These are phyloP conservation scores for Kodamaea arcana DNA, from an alignment of 1,139 yeast species.

Conservation along the genomic window DNA sequence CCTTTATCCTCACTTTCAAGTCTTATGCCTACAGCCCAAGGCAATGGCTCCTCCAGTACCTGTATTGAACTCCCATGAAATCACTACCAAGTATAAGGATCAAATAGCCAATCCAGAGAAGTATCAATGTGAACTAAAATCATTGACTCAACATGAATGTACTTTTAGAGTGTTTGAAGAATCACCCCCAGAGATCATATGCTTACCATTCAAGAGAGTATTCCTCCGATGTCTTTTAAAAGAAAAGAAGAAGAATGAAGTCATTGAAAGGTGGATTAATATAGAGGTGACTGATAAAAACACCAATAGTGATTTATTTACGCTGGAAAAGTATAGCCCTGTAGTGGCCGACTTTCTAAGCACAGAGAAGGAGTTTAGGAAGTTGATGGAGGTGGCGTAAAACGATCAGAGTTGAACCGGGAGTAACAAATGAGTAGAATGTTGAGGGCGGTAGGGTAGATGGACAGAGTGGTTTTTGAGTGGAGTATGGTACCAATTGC, in stretches of 20 bases:
- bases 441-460: too few species aligned
- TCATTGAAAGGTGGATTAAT: slow-evolving; percentile 31
- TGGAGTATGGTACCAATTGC: too few species aligned
- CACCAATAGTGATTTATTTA: slow-evolving; percentile 32
- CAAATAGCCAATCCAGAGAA: slow-evolving; percentile 30
- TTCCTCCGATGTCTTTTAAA: slow-evolving; percentile 45
- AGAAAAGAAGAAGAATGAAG: slow-evolving; percentile 23
- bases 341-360: slow-evolving; percentile 33
- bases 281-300: slow-evolving; percentile 40
- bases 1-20: not conserved
- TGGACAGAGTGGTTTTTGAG: too few species aligned
- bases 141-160: slow-evolving; percentile 49
- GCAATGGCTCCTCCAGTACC: slow-evolving; percentile 49
- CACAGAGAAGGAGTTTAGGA: slow-evolving; percentile 37
- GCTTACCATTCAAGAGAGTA: slow-evolving; percentile 51
- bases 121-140: slow-evolving; percentile 39
- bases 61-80: slow-evolving; percentile 30
- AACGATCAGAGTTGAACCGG: too few species aligned
- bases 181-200: slow-evolving; percentile 40
- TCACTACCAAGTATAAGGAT: slow-evolving; percentile 22
- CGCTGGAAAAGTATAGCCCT: slow-evolving; percentile 20
- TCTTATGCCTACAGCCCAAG: too few species aligned
- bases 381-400: slow-evolving; percentile 25
- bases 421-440: too few species aligned
- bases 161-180: slow-evolving; percentile 32